These are phyloP conservation scores for Drechslerella coelobrocha DNA, from an alignment of 2,329 filamentous ascomycete genomes.

Conservation along the genomic window DNA sequence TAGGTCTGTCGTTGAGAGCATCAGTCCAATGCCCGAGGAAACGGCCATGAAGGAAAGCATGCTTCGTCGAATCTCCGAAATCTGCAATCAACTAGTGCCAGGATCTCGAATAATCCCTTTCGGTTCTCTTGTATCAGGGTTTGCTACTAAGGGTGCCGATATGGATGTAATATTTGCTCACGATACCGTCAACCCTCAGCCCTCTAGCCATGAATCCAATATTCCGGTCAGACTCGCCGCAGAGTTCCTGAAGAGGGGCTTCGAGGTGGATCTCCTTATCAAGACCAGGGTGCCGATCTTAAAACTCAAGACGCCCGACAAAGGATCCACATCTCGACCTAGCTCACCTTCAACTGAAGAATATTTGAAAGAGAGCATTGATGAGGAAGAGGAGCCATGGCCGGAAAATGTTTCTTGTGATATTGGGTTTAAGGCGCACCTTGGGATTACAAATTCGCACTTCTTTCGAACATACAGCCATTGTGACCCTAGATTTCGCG, in stretches of 20 bases:
- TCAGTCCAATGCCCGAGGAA: conserved; percentile 32
- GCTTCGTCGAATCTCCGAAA: conserved; percentile 37
- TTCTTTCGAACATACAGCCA: conserved; percentile 83
- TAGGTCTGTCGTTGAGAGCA: conserved; percentile 24
- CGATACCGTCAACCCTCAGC: conserved; percentile 41
- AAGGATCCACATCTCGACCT: conserved; percentile 4
- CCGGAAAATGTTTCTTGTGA: conserved; percentile 65
- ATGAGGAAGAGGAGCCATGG: conserved; percentile 38
- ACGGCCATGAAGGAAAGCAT: conserved; percentile 31
- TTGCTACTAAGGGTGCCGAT: conserved; percentile 85
- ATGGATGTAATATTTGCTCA: conserved; percentile 82
- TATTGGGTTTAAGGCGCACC: conserved; percentile 81
- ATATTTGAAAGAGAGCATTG: conserved; percentile 13
- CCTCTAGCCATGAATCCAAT: conserved; percentile 63
- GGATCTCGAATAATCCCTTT: conserved; percentile 53
- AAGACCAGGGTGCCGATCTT: conserved; percentile 85
- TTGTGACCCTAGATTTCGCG: conserved; percentile 77
- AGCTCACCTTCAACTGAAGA: conserved; percentile 38
- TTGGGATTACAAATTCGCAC: conserved; percentile 82
- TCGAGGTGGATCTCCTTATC: conserved; percentile 78
- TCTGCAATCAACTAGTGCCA: conserved; percentile 53
- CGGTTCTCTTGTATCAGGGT: conserved; percentile 65
- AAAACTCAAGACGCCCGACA: conserved; percentile 68
- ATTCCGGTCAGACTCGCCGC: conserved; percentile 79
- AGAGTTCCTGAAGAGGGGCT: conserved; percentile 72